Conservation (phyloP, 768 basidiomycete genomes). For the Asterophora parasitica region DNA sequence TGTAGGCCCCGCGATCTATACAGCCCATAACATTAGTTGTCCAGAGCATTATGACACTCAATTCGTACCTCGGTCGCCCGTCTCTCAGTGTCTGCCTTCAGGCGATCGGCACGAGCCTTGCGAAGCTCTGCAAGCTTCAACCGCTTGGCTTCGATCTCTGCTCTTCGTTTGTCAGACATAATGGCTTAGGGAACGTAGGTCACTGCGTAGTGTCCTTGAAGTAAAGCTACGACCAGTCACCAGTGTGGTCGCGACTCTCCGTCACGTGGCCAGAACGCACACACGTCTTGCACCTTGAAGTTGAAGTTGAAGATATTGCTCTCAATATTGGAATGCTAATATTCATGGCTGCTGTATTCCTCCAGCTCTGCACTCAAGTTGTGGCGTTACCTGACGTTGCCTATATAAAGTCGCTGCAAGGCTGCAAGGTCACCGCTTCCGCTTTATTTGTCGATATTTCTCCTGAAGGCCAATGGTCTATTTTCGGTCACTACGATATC, state of each 20-base stretch:
- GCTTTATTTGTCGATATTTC: not conserved
- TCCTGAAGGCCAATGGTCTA: not conserved
- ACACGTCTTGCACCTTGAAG: not conserved
- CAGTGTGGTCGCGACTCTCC: not conserved
- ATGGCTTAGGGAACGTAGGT: not conserved
- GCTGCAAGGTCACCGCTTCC: no score
- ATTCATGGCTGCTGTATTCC: no score
- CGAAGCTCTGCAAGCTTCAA: conserved; percentile 83
- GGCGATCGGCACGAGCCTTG: conserved; percentile 68
- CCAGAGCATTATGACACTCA: conserved; percentile 4
- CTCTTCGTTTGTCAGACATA: conserved; percentile 65
- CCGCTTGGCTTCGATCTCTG: conserved; percentile 89
- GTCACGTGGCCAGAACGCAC: not conserved
- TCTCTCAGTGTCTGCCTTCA: conserved; percentile 47
- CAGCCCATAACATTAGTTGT: not conserved
- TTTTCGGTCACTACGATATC: not conserved
- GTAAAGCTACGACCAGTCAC: no score
- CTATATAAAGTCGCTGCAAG: no score
- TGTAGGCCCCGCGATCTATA: conserved; percentile 36
- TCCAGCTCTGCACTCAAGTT: no score
- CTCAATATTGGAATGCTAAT: no score
- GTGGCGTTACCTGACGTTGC: no score
- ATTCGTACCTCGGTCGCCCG: conserved; percentile 33
- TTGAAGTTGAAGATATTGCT: no score
- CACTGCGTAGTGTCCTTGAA: no score